Conservation (phyloP, 2,329 filamentous ascomycete species). For the Fusarium algeriense region DNA sequence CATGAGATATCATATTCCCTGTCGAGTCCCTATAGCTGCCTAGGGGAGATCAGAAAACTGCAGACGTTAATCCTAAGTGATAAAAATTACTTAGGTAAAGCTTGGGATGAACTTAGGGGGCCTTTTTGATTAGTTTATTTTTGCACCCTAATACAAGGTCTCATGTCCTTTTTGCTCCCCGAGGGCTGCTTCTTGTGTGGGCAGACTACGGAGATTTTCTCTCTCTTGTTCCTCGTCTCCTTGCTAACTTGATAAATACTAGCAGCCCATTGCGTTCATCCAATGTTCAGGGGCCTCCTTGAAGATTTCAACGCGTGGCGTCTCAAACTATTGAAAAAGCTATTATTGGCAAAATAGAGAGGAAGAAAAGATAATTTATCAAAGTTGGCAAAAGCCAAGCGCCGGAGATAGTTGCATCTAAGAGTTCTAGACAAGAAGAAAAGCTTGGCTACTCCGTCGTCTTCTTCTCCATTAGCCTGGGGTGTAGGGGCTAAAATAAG, state of each 20-base stretch:
- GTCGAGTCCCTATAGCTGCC: background rate
- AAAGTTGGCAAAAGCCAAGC: conserved; percentile 2
- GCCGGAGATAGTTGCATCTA: background rate
- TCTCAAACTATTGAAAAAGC: conserved; percentile 20
- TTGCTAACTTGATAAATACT: conserved; percentile 16
- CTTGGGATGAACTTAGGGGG: no score
- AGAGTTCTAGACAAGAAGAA: conserved; percentile 9
- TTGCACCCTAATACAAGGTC: no score
- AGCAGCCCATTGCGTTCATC: background rate
- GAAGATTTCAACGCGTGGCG: conserved; percentile 21
- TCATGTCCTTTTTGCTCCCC: no score
- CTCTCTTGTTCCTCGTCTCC: background rate
- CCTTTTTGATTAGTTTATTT: no score
- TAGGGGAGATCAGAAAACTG: no score
- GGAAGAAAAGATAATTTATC: background rate
- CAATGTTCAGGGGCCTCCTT: background rate
- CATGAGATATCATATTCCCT: conserved; percentile 2
- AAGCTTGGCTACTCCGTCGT: conserved; percentile 5
- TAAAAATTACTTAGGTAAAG: no score
- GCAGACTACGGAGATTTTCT: conserved; percentile 17
- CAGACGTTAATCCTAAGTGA: no score
- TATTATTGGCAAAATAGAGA: background rate
- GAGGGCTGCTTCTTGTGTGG: background rate
- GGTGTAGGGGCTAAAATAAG: conserved; percentile 19
- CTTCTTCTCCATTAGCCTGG: conserved; percentile 1